Base-by-base conservation (phyloP, 1,284 basidiomycete genomes). In the Puccinia horiana region DNA sequence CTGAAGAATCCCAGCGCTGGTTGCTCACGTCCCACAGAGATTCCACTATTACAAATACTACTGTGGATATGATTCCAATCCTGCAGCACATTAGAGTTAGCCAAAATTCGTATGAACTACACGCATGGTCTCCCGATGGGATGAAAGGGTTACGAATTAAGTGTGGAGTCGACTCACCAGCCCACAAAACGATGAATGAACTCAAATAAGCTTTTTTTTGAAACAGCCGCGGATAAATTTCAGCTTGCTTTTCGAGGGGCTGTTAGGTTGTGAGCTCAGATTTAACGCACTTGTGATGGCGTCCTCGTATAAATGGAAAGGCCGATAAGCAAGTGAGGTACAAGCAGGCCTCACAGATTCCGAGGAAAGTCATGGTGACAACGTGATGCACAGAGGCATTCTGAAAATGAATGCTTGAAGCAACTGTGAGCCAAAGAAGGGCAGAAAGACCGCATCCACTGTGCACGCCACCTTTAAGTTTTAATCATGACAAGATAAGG, bases 81-180 rank as follows among this genome's bases (percentile, higher is more conserved):
- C 81, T 82, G 37, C 90, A 49, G 26, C 5, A 18, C 14, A 47
- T 37, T 1, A 61, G 42, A 5, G 1, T 29, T 35, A n/a, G 63
- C 29, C 32, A 52, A 52, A 1, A 72, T 12, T 11, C 23, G 35
- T 29, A 8, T n/a, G 63, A 12, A 72, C 26, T 80, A 49, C 20
- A 29, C 8, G 23, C 8, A 44, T 44, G 6, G 42, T 44, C 42
- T 44, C 16, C 11, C 20, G 11, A 26, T 67, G 23, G 5, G 20
- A 44, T 14, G 9, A 54, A 14, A 32, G 18, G 69, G 11, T 40
- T 32, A 54, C n/a, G 61, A 65, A 81, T 18, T 18, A 35, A 73
- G 42, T 47, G 9, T 42, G 54, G 42, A 72, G 26, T n/a, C n/a
- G 14, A 9, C 80, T 56, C 37, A 82, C 80, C 80, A 82, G 18